Evolutionary conservation across 140 eudicot genomes (phyloP).

Genomic region (Anethum foeniculum): DNA sequence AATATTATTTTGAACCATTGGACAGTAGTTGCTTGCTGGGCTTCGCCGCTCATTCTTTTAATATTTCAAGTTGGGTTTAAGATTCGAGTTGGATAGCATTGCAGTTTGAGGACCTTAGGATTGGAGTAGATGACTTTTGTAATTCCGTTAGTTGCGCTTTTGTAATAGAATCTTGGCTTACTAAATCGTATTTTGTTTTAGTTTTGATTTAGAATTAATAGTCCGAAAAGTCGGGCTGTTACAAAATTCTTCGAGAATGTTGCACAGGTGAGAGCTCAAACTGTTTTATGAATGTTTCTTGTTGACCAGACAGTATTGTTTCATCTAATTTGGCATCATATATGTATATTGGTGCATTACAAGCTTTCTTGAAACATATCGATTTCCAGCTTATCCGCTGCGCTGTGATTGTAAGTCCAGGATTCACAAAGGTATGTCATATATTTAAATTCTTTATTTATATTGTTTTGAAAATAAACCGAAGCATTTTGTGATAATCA

Average conservation of each 20-base stretch:
- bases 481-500: background rate
- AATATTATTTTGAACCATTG: too few species aligned
- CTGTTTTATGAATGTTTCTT: background rate
- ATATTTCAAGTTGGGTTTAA: too few species aligned
- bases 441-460: background rate
- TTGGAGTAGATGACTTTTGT: too few species aligned
- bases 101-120: too few species aligned
- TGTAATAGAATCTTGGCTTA: too few species aligned
- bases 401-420: slow-evolving; percentile 98
- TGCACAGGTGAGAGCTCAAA: slow-evolving; percentile 42
- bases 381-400: slow-evolving; percentile 95
- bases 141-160: too few species aligned
- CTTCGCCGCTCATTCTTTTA: too few species aligned
- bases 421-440: slow-evolving; percentile 73
- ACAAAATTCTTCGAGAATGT: slow-evolving; percentile 90
- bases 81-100: too few species aligned
- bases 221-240: too few species aligned
- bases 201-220: too few species aligned
- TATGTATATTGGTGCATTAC: slow-evolving; percentile 9
- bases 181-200: too few species aligned
- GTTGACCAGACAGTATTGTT: background rate
- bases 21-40: too few species aligned
- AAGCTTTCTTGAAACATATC: slow-evolving; percentile 87
- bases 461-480: slow-evolving; percentile 2
- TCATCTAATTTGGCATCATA: background rate